phyloP scores from a whole-genome alignment of 2,329 filamentous ascomycete species.

The Fusarium tuaranense region DNA sequence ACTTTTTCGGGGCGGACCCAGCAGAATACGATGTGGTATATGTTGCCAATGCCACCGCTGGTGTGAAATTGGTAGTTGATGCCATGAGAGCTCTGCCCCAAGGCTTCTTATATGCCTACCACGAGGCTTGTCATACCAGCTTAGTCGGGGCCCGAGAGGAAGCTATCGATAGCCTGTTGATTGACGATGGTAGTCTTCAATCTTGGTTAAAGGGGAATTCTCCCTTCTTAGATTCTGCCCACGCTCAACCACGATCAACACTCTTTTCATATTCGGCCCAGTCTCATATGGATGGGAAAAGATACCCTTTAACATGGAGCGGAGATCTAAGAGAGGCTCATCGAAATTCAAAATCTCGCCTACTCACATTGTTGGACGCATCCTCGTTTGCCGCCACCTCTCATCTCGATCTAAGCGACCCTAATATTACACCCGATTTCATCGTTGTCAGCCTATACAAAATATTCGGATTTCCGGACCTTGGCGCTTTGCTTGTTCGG shows the following conservation, averaged over 20 bases:
- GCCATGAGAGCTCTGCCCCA: slow-evolving; percentile 74
- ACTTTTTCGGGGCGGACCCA: slow-evolving; percentile 85
- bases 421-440: slow-evolving; percentile 80
- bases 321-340: slow-evolving; percentile 54
- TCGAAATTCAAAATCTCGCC: slow-evolving; percentile 35
- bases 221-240: slow-evolving; percentile 43
- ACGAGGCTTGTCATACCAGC: slow-evolving; percentile 87
- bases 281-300: slow-evolving; percentile 89
- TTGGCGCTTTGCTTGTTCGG: slow-evolving; percentile 86
- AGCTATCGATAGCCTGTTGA: slow-evolving; percentile 73
- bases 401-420: slow-evolving; percentile 75
- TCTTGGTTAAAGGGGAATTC: slow-evolving; percentile 67
- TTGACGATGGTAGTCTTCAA: slow-evolving; percentile 73
- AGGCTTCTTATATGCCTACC: slow-evolving; percentile 88
- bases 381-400: slow-evolving; percentile 85
- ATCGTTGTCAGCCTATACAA: slow-evolving; percentile 92
- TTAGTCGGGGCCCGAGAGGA: slow-evolving; percentile 83
- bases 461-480: slow-evolving; percentile 96
- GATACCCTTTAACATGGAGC: slow-evolving; percentile 79
- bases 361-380: slow-evolving; percentile 84
- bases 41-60: slow-evolving; percentile 91
- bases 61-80: slow-evolving; percentile 87
- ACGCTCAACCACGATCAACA: slow-evolving; percentile 43
- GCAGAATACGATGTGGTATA: slow-evolving; percentile 89
- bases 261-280: slow-evolving; percentile 89